These are phyloP conservation scores for Lachancea nothofagi DNA, from an alignment of 805 yeast genomes.

Conservation along the genomic window DNA sequence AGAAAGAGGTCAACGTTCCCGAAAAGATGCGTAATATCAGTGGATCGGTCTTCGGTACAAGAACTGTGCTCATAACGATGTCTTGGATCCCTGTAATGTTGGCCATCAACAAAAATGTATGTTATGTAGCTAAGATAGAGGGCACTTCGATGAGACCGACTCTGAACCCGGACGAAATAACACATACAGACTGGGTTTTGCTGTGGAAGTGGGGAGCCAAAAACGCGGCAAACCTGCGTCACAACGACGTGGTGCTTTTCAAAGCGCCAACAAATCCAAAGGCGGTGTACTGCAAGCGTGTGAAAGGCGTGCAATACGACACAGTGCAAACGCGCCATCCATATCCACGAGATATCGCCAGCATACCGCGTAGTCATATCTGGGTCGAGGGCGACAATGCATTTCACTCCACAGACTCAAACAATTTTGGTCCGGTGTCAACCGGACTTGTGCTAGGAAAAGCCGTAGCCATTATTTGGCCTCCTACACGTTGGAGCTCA, in stretches of 20 bases:
- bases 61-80: constrained; percentile 35
- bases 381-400: constrained; percentile 96
- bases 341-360: constrained; percentile 53
- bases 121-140: constrained; percentile 64
- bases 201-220: constrained; percentile 60
- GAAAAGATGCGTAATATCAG: background rate
- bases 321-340: constrained; percentile 53
- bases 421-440: constrained; percentile 83
- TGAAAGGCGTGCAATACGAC: constrained; percentile 74
- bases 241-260: constrained; percentile 69
- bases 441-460: constrained; percentile 75
- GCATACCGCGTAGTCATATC: constrained; percentile 70
- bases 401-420: constrained; percentile 75
- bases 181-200: constrained; percentile 54
- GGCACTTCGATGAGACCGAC: constrained; percentile 91
- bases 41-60: constrained; percentile 1
- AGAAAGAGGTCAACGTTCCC: no score
- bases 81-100: constrained; percentile 80
- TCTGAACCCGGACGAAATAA: constrained; percentile 58
- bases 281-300: constrained; percentile 68
- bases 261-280: constrained; percentile 80
- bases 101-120: constrained; percentile 62
- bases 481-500: constrained; percentile 49
- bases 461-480: constrained; percentile 67
- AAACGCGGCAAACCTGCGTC: constrained; percentile 42